A percentile compares a stretch with the other conserved stretches of the same genome.
Conservation (phyloP, 345 rosid species). For the Eucalyptus tenuipes region DNA sequence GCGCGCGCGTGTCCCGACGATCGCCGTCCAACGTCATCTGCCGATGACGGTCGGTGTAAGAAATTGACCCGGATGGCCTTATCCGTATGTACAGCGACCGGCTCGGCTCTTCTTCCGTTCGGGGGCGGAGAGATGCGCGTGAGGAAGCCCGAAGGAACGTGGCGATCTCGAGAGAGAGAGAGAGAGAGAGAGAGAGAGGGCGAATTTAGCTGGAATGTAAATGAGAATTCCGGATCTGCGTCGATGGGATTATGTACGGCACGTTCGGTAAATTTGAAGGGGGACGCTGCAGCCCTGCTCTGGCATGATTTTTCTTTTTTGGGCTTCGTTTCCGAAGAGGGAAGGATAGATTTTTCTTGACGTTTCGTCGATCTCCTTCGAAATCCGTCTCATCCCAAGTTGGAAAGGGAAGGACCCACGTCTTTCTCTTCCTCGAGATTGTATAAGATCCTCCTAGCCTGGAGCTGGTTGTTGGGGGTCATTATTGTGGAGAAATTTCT, state of each 20-base stretch:
- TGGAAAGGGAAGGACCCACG: neutral
- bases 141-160: too few relatives aligned
- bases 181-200: neutral
- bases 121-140: too few relatives aligned
- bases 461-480: neutral
- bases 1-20: neutral
- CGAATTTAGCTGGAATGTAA: neutral
- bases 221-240: neutral
- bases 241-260: neutral
- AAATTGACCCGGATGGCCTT: neutral
- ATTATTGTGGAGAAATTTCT: too few relatives aligned
- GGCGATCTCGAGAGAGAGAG: too few relatives aligned
- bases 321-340: neutral
- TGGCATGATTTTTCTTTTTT: too few relatives aligned
- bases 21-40: neutral
- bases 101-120: neutral
- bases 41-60: neutral
- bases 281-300: too few relatives aligned
- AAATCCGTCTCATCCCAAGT: neutral
- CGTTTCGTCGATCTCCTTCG: neutral
- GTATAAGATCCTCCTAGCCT: neutral
- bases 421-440: too few relatives aligned
- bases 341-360: neutral
- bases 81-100: neutral
- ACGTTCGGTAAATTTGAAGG: neutral